These are phyloP conservation scores for Monosporozyma yasuniensis DNA, from an alignment of 805 yeast genomes.

Conservation along the genomic window DNA sequence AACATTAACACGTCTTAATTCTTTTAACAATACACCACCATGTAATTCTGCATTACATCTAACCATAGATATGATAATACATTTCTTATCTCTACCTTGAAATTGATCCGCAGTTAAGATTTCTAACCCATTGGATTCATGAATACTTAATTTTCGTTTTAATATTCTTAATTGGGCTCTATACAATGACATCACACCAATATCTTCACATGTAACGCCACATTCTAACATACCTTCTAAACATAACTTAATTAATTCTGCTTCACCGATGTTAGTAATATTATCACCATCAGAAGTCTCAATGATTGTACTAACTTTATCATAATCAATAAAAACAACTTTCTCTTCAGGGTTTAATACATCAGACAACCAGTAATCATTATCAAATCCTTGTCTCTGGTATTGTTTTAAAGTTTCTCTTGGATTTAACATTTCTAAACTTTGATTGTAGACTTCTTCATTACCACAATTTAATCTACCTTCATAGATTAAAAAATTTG, in stretches of 20 bases:
- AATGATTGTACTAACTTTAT: conserved; percentile 39
- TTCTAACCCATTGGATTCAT: conserved; percentile 43
- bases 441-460: conserved; percentile 49
- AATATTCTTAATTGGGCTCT: conserved; percentile 65
- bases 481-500: conserved; percentile 71
- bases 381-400: not conserved
- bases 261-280: conserved; percentile 67
- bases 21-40: conserved; percentile 73
- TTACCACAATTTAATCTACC: conserved; percentile 73
- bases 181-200: conserved; percentile 88
- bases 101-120: conserved; percentile 88
- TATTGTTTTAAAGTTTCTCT: not conserved
- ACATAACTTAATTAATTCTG: conserved; percentile 50
- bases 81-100: conserved; percentile 93
- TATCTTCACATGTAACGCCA: conserved; percentile 50
- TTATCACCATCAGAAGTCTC: conserved; percentile 61
- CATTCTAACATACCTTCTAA: conserved; percentile 47
- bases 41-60: conserved; percentile 58
- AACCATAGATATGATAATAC: conserved; percentile 83
- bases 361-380: conserved; percentile 45
- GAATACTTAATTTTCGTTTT: conserved; percentile 18
- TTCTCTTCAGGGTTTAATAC: conserved; percentile 46
- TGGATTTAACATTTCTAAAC: conserved; percentile 39
- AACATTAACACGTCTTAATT: conserved; percentile 89
- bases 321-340: conserved; percentile 79